Conservation (phyloP, 179 eudicot species). For the Gypsophila paniculata region DNA sequence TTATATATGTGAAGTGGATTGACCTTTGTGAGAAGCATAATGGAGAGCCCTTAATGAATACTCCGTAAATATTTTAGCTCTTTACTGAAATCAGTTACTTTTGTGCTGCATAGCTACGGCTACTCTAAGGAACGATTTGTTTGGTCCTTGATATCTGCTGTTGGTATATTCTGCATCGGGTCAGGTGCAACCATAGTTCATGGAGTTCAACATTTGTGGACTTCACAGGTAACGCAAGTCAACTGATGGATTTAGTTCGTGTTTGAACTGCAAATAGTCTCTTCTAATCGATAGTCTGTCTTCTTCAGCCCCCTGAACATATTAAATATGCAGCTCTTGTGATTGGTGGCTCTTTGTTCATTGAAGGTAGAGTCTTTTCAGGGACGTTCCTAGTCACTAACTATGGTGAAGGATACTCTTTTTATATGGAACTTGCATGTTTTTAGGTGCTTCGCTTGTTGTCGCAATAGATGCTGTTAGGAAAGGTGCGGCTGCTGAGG, state of each 20-base stretch:
- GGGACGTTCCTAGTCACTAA: conserved; percentile 4
- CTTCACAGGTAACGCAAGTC: conserved; percentile 52
- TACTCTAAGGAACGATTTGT: conserved; percentile 97
- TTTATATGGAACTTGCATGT: conserved; percentile 9
- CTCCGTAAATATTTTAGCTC: neutral
- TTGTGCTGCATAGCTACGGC: conserved; percentile 64
- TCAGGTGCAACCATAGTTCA: conserved; percentile 95
- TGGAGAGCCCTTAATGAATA: neutral
- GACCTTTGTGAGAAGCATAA: no score
- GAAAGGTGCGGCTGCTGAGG: conserved; percentile 98
- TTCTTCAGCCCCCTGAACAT: conserved; percentile 70
- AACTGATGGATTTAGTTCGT: neutral
- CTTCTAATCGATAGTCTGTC: conserved; percentile 16
- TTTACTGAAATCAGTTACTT: conserved; percentile 21
- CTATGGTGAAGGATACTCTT: neutral
- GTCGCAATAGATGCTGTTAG: conserved; percentile 94
- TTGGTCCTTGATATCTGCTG: conserved; percentile 98
- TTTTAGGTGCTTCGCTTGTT: conserved; percentile 80
- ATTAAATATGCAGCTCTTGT: conserved; percentile 90
- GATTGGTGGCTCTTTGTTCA: conserved; percentile 82
- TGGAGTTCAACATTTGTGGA: conserved; percentile 89
- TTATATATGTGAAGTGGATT: neutral
- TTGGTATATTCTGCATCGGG: conserved; percentile 97
- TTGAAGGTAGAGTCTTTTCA: conserved; percentile 58
- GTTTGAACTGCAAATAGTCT: conserved; percentile 8